Conservation (phyloP, 805 yeast genomes). For the Candida schatavii region DNA sequence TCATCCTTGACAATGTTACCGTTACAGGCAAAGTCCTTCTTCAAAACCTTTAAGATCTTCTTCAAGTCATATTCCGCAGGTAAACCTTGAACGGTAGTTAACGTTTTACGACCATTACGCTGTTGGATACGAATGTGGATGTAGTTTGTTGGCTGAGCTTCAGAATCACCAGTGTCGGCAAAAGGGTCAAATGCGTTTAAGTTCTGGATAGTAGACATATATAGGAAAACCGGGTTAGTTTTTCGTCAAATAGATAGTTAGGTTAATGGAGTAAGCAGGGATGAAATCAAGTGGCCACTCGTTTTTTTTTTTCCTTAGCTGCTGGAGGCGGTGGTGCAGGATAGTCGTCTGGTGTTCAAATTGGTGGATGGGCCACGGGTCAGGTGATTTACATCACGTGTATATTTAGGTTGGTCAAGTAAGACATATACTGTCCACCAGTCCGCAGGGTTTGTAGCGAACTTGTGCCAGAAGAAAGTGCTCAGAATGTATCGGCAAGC, state of each 20-base stretch:
- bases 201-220: slow-evolving; percentile 90
- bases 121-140: slow-evolving; percentile 99
- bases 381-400: background rate
- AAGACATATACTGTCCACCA: no score
- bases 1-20: slow-evolving; percentile 97
- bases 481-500: no score
- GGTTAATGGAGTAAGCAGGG: no score
- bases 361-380: background rate
- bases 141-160: slow-evolving; percentile 91
- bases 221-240: slow-evolving; percentile 10
- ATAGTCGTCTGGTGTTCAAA: no score
- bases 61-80: slow-evolving; percentile 93
- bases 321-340: background rate
- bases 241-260: no score
- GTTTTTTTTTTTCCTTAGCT: background rate
- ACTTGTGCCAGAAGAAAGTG: no score
- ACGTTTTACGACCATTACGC: slow-evolving; percentile 98
- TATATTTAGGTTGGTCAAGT: no score
- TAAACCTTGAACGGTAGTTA: slow-evolving; percentile 97
- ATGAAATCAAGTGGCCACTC: no score
- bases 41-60: slow-evolving; percentile 87
- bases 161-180: slow-evolving; percentile 99
- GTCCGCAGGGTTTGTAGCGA: no score
- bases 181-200: slow-evolving; percentile 88
- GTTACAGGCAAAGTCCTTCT: slow-evolving; percentile 98